Base-by-base conservation (phyloP, 202 grass and related monocot species). In the Dendrocalamus latiflorus region DNA sequence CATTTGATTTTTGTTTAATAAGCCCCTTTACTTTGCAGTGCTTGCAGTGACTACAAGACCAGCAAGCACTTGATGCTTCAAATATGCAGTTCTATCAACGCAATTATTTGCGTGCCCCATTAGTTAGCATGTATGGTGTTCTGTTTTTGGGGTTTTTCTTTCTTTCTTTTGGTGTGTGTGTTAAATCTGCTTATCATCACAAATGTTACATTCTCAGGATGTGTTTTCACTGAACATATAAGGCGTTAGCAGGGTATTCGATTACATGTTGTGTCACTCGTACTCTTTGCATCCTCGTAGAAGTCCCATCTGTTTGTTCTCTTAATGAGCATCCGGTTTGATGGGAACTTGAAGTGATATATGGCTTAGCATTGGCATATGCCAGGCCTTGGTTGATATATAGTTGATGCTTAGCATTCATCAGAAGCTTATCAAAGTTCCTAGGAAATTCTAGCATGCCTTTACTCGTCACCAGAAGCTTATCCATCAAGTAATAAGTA, bases 21-120 rank as follows among this genome's bases (percentile, higher is more conserved):
- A 83, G 34, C 30, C 56, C 36, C 8, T 70, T 65, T 86, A 67
- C 6, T 68, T 70, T 84, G 75, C 83, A 86, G 72, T 80, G 25
- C 37, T 61, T 85, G 63, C 54, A 28, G 55, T 65, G 63, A 64
- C 70, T 65, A 71, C 37, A 56, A 72, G 73, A 74, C 50, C 7
- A 76, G 20, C 6, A 24, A 65, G 61, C 11, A 21, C 61, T 60
- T 75, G 64, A 77, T 77, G 85, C 72, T 83, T 87, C 69, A 83
- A 72, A 80, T 33, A 33, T 42, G 64, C 75, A 56, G 53, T 75
- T 86, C n/a, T 83, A 66, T 62, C 9, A 60, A 45, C 43, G 53
- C 61, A 82, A 55, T 26, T n/a, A 14, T 69, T 10, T 15, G 3
- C 4, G 26, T 12, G 17, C 59, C 61, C 24, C 8, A 39, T 78